Evolutionary conservation across 768 basidiomycete genomes (phyloP).

Genomic region (Pleurotus tuoliensis): DNA sequence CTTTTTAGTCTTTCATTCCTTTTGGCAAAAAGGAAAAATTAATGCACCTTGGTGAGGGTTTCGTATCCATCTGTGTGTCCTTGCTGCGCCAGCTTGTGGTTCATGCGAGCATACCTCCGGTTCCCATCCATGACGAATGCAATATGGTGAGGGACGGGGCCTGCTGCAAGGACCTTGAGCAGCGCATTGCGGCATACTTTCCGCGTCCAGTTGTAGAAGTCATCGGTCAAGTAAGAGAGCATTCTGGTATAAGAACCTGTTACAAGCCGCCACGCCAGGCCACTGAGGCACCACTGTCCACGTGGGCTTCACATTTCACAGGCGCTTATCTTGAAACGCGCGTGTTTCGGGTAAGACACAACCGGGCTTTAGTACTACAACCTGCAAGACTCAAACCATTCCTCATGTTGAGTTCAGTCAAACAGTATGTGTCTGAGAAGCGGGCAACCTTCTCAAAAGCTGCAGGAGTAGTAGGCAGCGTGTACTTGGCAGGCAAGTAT

Average conservation of each 20-base stretch:
- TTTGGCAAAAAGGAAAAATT: not conserved
- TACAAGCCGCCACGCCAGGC: too few species aligned
- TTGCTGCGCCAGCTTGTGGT: constrained; percentile 59
- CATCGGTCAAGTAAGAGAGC: not conserved
- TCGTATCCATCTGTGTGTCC: constrained; percentile 87
- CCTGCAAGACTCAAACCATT: too few species aligned
- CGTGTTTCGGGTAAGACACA: too few species aligned
- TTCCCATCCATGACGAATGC: constrained; percentile 99
- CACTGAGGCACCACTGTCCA: too few species aligned
- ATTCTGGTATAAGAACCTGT: too few species aligned
- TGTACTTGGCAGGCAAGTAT: constrained; percentile 63
- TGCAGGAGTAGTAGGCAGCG: constrained; percentile 49
- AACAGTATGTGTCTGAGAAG: constrained; percentile 46
- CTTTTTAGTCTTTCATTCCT: not conserved
- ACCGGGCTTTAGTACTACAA: too few species aligned
- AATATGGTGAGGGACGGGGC: constrained; percentile 86
- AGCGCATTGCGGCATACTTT: constrained; percentile 42
- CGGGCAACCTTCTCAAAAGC: constrained; percentile 43
- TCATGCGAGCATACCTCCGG: constrained; percentile 76
- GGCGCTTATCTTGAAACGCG: too few species aligned
- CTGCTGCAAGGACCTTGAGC: constrained; percentile 66
- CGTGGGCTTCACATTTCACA: too few species aligned
- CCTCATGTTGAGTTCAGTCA: constrained; percentile 40
- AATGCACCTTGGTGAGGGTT: constrained; percentile 70
- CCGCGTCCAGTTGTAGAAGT: constrained; percentile 24